These are phyloP conservation scores for Lepraria neglecta DNA, from an alignment of 495 filamentous ascomycete species.

Conservation along the genomic window DNA sequence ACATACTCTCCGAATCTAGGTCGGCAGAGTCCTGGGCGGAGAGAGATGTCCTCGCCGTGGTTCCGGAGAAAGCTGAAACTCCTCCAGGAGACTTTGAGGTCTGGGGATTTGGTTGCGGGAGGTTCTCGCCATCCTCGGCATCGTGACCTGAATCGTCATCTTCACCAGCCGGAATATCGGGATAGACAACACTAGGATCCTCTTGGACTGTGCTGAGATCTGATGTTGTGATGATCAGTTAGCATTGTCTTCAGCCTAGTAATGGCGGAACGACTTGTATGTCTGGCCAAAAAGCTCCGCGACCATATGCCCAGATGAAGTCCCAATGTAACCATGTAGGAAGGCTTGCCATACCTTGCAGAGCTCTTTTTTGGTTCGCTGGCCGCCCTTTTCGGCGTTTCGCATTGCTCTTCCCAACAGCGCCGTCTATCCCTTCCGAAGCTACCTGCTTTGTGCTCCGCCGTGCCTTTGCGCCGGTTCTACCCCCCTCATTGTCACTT, in stretches of 20 bases:
- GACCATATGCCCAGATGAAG: too few species aligned
- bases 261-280: too few species aligned
- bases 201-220: conserved; percentile 37
- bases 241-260: not conserved
- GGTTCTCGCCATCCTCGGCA: conserved; percentile 5
- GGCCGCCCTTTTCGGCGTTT: conserved; percentile 16
- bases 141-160: conserved; percentile 10
- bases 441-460: conserved; percentile 31
- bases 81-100: conserved; percentile 30
- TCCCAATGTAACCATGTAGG: not conserved
- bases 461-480: conserved; percentile 20
- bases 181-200: conserved; percentile 24
- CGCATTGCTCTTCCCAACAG: not conserved
- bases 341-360: not conserved
- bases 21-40: conserved; percentile 31
- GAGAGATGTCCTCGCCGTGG: conserved; percentile 37
- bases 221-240: conserved; percentile 7
- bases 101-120: conserved; percentile 1
- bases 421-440: conserved; percentile 26
- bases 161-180: conserved; percentile 13
- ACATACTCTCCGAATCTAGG: conserved; percentile 30
- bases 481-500: conserved; percentile 23
- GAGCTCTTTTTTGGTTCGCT: conserved; percentile 9
- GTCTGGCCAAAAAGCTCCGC: too few species aligned
- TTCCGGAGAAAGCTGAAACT: conserved; percentile 39